These are phyloP conservation scores for Leishmania mexicana DNA, from an alignment of 208 protist species.

Conservation along the genomic window DNA sequence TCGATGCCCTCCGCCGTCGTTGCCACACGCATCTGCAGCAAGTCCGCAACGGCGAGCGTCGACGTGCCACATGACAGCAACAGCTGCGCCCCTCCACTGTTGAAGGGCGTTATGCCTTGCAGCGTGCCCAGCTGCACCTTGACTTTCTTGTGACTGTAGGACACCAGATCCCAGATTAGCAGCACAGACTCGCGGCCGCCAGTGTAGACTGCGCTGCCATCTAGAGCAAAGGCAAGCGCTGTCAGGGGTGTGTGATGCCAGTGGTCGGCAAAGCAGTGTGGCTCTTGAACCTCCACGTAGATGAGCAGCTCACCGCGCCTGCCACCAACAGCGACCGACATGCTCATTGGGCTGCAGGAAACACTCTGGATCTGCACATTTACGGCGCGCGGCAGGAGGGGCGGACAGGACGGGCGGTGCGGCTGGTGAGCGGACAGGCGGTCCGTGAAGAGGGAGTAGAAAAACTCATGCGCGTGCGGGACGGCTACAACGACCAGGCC, in stretches of 20 bases:
- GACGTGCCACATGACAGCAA: conserved; percentile 69
- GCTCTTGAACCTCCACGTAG: conserved; percentile 52
- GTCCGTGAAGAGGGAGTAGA: conserved; percentile 42
- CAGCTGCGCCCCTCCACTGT: conserved; percentile 41
- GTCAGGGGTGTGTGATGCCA: conserved; percentile 89
- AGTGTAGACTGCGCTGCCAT: conserved; percentile 77
- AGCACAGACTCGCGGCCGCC: conserved; percentile 70
- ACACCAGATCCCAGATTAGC: conserved; percentile 71
- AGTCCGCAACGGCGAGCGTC: conserved; percentile 69
- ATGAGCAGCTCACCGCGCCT: conserved; percentile 75
- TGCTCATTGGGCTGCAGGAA: conserved; percentile 50
- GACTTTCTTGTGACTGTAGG: conserved; percentile 47
- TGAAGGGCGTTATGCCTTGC: conserved; percentile 44
- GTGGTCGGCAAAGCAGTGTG: conserved; percentile 86
- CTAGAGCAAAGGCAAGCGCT: conserved; percentile 69
- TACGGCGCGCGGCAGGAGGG: conserved; percentile 31
- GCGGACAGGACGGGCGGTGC: conserved; percentile 9
- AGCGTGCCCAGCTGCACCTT: conserved; percentile 29
- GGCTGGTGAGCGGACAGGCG: conserved; percentile 17
- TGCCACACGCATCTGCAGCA: conserved; percentile 70
- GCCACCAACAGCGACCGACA: conserved; percentile 70
- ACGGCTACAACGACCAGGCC: conserved; percentile 72
- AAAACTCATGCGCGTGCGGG: conserved; percentile 48
- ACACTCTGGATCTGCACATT: conserved; percentile 59
- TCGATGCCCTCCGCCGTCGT: conserved; percentile 76